Evolutionary conservation across 2,329 filamentous ascomycete genomes (phyloP), one percentile per base, ranked within the genome.

Genomic region (Aspergillus aculeatus): DNA sequence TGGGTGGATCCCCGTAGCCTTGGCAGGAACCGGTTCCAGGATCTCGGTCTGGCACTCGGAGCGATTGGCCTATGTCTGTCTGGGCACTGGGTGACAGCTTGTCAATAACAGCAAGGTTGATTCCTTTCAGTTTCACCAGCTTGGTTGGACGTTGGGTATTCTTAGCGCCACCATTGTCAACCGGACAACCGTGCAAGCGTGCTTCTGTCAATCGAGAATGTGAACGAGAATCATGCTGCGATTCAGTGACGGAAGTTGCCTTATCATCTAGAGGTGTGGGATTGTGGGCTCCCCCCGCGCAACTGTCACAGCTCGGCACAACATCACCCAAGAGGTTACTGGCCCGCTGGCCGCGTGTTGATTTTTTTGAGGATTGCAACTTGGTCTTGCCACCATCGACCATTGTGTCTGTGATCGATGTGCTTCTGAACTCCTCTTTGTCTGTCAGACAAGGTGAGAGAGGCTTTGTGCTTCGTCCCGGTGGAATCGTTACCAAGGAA

Each of bases 271-370:
- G 14, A 35, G 10, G 12, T 35, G 11, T 35, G 14, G 38, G 3
- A 32, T 7, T 41, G 21, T 29, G 47, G 19, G n/a, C 19, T 16
- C 29, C 44, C 12, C 19, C 29, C 31, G 26, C 38, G 41, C n/a
- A 12, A 48, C 47, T 48, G 26, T 31, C 41, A n/a, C 23, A 41
- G 23, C 47, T 19, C 9, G 29, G 24, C 19, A 47, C 53, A 47
- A 44, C 47, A 16, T 29, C 38, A 24, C 5, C 16, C 52, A 19
- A 31, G 7, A 21, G 41, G 23, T 19, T n/a, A 7, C n/a, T 47
- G 51, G 51, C 23, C 52, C 53, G 53, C 53, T 47, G 53, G 41
- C 53, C 41, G 53, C 24, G 53, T 47, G 53, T 48, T 41, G 47
- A 23, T 10, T 16, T 48, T 44, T 3, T 35, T 24, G 12, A 48